These are phyloP conservation scores for Eucalyptus grandis DNA, from an alignment of 345 rosid genomes.

Conservation along the genomic window DNA sequence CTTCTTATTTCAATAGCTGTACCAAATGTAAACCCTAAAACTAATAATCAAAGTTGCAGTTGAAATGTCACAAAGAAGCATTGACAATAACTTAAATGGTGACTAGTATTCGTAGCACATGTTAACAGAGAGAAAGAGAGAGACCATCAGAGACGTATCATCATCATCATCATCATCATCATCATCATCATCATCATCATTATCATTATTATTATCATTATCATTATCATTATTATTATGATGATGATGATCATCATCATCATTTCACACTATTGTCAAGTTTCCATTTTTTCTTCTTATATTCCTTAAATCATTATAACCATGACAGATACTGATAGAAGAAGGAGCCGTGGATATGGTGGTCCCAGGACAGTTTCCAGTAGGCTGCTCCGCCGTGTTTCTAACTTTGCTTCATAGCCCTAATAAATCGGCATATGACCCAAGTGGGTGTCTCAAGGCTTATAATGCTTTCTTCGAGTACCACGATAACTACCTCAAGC, in stretches of 20 bases:
- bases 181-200: too few species aligned
- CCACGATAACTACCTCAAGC: slow-evolving; percentile 31
- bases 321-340: slow-evolving; percentile 34
- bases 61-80: neutral
- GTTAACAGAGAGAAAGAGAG: too few species aligned
- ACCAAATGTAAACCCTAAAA: neutral
- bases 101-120: neutral
- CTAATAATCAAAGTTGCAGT: neutral
- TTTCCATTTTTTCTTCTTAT: neutral
- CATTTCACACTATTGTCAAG: neutral
- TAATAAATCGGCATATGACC: slow-evolving; percentile 24
- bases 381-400: slow-evolving; percentile 46
- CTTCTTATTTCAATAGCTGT: neutral
- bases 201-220: too few species aligned
- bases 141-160: neutral
- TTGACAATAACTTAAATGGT: neutral
- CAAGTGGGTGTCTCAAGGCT: slow-evolving; percentile 30
- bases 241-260: neutral
- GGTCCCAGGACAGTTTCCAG: slow-evolving; percentile 59
- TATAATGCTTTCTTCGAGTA: slow-evolving; percentile 30
- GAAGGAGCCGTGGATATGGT: slow-evolving; percentile 51
- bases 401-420: slow-evolving; percentile 27
- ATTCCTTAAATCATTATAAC: neutral
- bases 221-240: too few species aligned
- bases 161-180: too few species aligned